A percentile compares a stretch with the other conserved stretches of the same genome.
Evolutionary conservation across 768 basidiomycete genomes (phyloP).

Genomic region (Tulasnella sp.): DNA sequence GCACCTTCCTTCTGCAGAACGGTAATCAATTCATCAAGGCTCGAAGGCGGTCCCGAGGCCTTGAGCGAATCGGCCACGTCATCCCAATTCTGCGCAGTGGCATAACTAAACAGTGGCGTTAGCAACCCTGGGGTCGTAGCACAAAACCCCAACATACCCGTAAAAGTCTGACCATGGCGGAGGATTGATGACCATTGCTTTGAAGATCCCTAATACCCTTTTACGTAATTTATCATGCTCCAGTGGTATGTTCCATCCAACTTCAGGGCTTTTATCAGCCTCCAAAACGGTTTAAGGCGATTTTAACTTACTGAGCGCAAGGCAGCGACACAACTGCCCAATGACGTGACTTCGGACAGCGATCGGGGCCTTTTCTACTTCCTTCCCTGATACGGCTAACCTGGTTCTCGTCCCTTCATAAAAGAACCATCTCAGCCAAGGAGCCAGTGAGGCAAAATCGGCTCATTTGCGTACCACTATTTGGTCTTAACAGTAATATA

Average conservation of each 20-base stretch:
- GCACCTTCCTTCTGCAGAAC: background rate
- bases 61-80: background rate
- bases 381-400: background rate
- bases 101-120: background rate
- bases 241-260: background rate
- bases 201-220: background rate
- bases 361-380: background rate
- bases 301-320: background rate
- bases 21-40: background rate
- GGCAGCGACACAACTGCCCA: background rate
- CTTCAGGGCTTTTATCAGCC: background rate
- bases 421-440: background rate
- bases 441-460: background rate
- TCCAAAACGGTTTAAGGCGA: background rate
- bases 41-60: background rate
- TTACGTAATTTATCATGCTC: background rate
- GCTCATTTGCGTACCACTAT: background rate
- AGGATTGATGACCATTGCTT: background rate
- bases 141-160: background rate
- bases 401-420: background rate
- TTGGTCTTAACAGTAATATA: background rate
- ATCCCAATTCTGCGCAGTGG: background rate
- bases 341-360: background rate
- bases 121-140: background rate
- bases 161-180: background rate